phyloP scores from a whole-genome alignment of 331 rosid species.

The Stylosanthes scabra region DNA sequence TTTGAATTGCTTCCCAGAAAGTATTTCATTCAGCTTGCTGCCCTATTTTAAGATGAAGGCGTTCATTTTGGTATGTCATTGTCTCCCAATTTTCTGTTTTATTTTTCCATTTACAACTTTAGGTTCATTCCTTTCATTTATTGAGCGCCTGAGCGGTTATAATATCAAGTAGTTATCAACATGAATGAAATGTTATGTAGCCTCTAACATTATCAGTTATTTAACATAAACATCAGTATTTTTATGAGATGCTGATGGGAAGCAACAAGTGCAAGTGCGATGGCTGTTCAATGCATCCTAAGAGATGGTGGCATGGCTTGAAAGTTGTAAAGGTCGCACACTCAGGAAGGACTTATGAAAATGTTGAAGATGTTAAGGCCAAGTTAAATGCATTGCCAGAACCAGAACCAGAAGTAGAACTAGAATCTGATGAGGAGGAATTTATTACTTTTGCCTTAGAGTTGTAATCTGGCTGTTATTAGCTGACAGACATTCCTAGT shows the following conservation, averaged over 20 bases:
- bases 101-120: neutral
- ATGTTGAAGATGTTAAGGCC: neutral
- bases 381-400: too few relatives aligned
- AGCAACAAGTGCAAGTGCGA: too few relatives aligned
- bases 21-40: neutral
- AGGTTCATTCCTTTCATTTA: neutral
- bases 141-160: neutral
- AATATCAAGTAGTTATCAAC: too few relatives aligned
- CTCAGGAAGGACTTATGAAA: neutral
- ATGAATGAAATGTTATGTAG: neutral
- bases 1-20: conserved; percentile 15
- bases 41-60: neutral
- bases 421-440: too few relatives aligned
- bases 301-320: conserved; percentile 32
- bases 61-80: conserved; percentile 29
- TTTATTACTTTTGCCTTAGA: too few relatives aligned
- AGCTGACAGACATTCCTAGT: too few relatives aligned
- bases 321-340: conserved; percentile 18
- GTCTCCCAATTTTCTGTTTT: neutral
- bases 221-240: neutral
- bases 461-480: too few relatives aligned
- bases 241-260: too few relatives aligned
- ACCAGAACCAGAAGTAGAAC: too few relatives aligned
- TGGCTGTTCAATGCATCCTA: neutral
- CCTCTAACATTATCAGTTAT: neutral